Base-by-base conservation (phyloP, 257 asterid genomes). In the Solanum neorickii region DNA sequence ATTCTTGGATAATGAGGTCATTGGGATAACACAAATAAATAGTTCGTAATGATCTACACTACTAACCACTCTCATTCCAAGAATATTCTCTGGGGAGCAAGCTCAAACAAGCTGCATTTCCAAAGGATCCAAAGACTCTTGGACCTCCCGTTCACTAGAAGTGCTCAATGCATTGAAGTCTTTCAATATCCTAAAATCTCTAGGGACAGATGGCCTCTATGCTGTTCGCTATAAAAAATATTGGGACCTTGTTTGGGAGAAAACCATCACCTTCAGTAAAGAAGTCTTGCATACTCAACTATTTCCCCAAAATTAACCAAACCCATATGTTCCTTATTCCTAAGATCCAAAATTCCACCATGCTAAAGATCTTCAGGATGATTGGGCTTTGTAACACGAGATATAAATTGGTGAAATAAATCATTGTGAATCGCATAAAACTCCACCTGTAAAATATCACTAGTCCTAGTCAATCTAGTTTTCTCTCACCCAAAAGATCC, bases 1-100 rank as follows among this genome's bases (percentile, higher is more conserved):
- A 0, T 18, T 0, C 65, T 1, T 7, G 0, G 25, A 56, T 56
- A 56, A 56, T 56, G 20, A 20, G 25, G 25, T 20, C 12, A 56
- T 56, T 20, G 65, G 25, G 25, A 56, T 20, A 18, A 7, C 25
- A 56, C 25, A 56, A 56, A 0, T 56, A 56, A 7, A 5, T 56
- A 56, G 25, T 56, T 56, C 25, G 3, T 20, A 11, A 56, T 20
- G 25, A 11, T 56, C 25, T 56, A 20, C 5, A 20, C 65, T n/a
- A 56, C 25, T 20, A 20, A 7, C 25, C 11, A 56, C 65, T 56
- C 65, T 20, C 5, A 56, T 56, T 56, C 12, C 2, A 3, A 2
- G 62, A 52, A 56, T 20, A n/a, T 56, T 7, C 1, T 7, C 12
- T 18, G 0, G 12, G 65, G 62, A 18, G 62, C 25, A 20, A 20